Evolutionary conservation across 805 yeast genomes (phyloP).

Genomic region (Candida boidinii): DNA sequence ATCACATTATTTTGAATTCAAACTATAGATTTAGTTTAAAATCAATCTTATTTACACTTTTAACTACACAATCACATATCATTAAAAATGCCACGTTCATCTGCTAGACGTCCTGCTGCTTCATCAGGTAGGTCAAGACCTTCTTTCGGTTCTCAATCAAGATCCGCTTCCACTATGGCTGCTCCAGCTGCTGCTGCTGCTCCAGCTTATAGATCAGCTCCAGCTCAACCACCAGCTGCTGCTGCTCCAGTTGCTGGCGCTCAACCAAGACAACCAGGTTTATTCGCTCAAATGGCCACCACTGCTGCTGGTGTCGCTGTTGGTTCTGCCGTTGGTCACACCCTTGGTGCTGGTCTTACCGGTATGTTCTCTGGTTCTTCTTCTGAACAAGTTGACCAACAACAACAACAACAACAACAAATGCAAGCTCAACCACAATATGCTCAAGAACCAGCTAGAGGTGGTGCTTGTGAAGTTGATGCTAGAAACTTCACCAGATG

Average conservation of each 20-base stretch:
- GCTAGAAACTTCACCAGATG: constrained; percentile 95
- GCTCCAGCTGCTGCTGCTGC: constrained; percentile 42
- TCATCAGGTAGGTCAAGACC: constrained; percentile 26
- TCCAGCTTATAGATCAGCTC: constrained; percentile 40
- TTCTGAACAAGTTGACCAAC: constrained; percentile 36
- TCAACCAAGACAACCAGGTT: constrained; percentile 68
- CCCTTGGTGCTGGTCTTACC: constrained; percentile 90
- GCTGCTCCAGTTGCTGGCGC: constrained; percentile 36
- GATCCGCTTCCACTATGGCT: constrained; percentile 76
- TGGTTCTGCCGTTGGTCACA: constrained; percentile 96
- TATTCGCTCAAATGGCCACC: constrained; percentile 95
- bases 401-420: constrained; percentile 30
- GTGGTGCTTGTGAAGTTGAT: constrained; percentile 85
- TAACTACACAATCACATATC: constrained; percentile 30
- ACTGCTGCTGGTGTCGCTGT: constrained; percentile 99
- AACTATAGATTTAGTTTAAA: background rate
- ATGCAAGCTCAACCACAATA: constrained; percentile 25
- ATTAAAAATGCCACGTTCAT: constrained; percentile 35
- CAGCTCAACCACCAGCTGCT: constrained; percentile 30
- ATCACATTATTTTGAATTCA: background rate
- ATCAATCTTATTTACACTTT: constrained; percentile 4
- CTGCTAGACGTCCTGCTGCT: constrained; percentile 33
- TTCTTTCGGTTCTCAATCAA: constrained; percentile 33
- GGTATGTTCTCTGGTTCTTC: constrained; percentile 80
- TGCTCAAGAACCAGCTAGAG: constrained; percentile 33